A percentile compares a stretch with the other conserved stretches of the same genome.
Conservation (phyloP, 148 eudicot species). For the Chenopodium berlandieri region DNA sequence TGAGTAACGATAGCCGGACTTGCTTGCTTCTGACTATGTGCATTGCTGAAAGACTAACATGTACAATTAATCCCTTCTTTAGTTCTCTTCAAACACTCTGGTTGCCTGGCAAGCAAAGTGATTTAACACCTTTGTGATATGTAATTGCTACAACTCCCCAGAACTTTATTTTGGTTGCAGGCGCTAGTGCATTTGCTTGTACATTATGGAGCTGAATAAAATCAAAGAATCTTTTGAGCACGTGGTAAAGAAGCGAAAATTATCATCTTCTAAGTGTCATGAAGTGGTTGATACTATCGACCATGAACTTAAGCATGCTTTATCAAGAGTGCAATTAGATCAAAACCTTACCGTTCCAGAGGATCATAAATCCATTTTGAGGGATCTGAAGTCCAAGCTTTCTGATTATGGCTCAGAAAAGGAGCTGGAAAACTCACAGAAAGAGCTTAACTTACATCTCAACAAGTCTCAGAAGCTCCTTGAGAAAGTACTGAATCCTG, state of each 20-base stretch:
- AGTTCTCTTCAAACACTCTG: too few species aligned
- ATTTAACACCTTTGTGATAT: too few species aligned
- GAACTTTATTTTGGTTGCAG: conserved; percentile 1
- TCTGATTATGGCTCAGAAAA: conserved; percentile 20
- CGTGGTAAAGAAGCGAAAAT: conserved; percentile 51
- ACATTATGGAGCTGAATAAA: conserved; percentile 42
- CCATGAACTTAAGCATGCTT: conserved; percentile 43
- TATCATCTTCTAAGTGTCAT: conserved; percentile 42
- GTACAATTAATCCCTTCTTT: neutral
- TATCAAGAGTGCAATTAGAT: conserved; percentile 35
- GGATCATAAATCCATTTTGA: conserved; percentile 22
- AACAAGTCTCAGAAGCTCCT: conserved; percentile 40
- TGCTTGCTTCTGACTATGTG: neutral
- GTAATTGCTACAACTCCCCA: neutral
- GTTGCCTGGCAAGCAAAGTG: too few species aligned
- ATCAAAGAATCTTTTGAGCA: conserved; percentile 49
- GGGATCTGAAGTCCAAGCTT: conserved; percentile 44
- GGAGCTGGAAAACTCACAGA: conserved; percentile 38
- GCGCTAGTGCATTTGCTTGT: neutral
- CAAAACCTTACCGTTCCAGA: conserved; percentile 26
- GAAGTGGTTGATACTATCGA: conserved; percentile 46
- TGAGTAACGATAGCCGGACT: neutral
- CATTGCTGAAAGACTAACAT: neutral
- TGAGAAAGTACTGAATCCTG: conserved; percentile 41
- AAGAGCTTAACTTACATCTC: conserved; percentile 41